Conservation (phyloP, 331 rosid species). For the Prunus yedoensis region DNA sequence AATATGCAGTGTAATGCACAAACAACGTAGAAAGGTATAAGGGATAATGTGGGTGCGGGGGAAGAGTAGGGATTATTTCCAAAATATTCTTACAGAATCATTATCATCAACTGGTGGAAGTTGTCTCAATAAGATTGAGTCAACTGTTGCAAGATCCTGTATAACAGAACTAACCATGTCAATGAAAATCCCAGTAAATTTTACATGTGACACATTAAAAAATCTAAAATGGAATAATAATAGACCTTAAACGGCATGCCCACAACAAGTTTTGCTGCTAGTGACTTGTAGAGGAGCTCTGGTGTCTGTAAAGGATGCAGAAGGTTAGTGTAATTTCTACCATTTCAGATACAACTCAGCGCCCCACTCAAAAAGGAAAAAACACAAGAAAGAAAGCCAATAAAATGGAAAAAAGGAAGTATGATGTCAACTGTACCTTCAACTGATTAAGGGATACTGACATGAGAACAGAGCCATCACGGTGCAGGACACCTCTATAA, state of each 20-base stretch:
- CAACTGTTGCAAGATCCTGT: constrained; percentile 98
- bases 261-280: constrained; percentile 78
- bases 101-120: constrained; percentile 78
- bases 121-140: constrained; percentile 84
- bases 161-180: constrained; percentile 24
- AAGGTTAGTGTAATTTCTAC: not conserved
- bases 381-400: not conserved
- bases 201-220: not conserved
- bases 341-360: constrained; percentile 9
- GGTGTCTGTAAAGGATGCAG: constrained; percentile 49
- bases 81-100: constrained; percentile 62
- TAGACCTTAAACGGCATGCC: constrained; percentile 99
- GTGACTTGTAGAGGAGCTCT: constrained; percentile 86
- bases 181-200: constrained; percentile 25
- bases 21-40: constrained; percentile 16
- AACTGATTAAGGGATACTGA: constrained; percentile 82
- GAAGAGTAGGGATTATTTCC: not conserved
- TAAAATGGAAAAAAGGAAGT: constrained; percentile 11
- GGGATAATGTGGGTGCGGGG: not conserved
- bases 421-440: constrained; percentile 49
- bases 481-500: constrained; percentile 89
- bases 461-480: constrained; percentile 99
- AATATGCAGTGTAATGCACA: constrained; percentile 9
- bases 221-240: not conserved
- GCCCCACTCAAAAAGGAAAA: not conserved